Percentiles rank a stretch among this genome's conserved stretches.
phyloP scores from a whole-genome alignment of 495 filamentous ascomycete species.

The Podospora pseudopauciseta region DNA sequence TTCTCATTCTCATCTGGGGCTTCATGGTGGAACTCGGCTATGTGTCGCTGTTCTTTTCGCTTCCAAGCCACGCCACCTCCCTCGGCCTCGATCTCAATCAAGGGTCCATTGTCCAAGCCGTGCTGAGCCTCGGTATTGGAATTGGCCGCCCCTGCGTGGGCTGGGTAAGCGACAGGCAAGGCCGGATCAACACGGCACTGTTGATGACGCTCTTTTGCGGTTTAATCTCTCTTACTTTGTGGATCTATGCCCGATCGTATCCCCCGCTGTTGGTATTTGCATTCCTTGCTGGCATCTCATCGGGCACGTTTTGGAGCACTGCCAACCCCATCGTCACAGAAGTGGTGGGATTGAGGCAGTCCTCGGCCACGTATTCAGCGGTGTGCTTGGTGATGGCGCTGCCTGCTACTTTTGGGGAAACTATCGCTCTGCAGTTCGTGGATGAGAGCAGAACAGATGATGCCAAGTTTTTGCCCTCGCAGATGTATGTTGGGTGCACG shows the following conservation, averaged over 20 bases:
- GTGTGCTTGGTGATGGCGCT: constrained; percentile 21
- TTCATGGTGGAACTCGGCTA: constrained; percentile 67
- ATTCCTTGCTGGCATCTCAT: constrained; percentile 56
- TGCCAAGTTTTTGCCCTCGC: background rate
- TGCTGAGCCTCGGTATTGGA: constrained; percentile 63
- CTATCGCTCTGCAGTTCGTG: constrained; percentile 22
- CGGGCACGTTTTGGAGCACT: constrained; percentile 70
- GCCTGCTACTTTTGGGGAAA: constrained; percentile 20
- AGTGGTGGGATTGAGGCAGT: constrained; percentile 60
- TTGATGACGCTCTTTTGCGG: constrained; percentile 15
- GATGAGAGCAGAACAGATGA: background rate
- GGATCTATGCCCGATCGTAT: constrained; percentile 60
- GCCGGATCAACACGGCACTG: constrained; percentile 60
- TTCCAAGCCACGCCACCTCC: constrained; percentile 59
- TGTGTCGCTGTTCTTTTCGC: constrained; percentile 58
- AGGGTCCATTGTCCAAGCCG: constrained; percentile 60
- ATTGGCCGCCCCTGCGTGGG: constrained; percentile 64
- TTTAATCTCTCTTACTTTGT: constrained; percentile 55
- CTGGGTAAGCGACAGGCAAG: constrained; percentile 57
- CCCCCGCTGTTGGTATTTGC: constrained; percentile 66
- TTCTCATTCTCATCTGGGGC: constrained; percentile 60
- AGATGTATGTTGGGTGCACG: background rate
- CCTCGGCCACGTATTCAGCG: constrained; percentile 5
- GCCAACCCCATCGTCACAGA: constrained; percentile 70
- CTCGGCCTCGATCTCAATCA: constrained; percentile 59